A percentile compares a stretch with the other conserved stretches of the same genome.
Conservation (phyloP, 2,329 filamentous ascomycete genomes). For the Amauroascus verrucosus region DNA sequence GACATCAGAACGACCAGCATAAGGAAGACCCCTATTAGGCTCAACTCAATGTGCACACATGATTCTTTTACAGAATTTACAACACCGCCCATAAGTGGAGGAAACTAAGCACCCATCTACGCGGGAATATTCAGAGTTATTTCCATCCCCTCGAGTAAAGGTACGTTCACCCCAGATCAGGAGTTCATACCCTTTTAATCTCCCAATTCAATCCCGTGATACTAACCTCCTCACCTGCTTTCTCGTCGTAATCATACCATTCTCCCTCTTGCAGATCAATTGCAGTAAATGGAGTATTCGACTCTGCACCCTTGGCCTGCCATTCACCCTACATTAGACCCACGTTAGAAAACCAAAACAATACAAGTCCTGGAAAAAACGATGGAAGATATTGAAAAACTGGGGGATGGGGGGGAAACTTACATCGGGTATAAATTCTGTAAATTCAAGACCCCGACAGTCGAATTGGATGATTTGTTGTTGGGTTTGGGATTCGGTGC, state of each 20-base stretch:
- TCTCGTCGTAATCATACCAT: constrained; percentile 98
- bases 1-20: too few species aligned
- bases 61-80: too few species aligned
- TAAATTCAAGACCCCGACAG: constrained; percentile 86
- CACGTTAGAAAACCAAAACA: background rate
- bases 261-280: constrained; percentile 83
- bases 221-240: constrained; percentile 80
- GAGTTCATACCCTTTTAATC: constrained; percentile 56
- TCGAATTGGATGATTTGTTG: constrained; percentile 83
- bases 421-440: constrained; percentile 82
- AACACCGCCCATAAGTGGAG: too few species aligned
- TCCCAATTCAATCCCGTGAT: constrained; percentile 85
- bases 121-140: too few species aligned
- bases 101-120: background rate
- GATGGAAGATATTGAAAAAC: background rate
- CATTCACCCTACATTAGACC: constrained; percentile 62
- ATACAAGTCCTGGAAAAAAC: background rate
- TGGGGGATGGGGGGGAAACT: constrained; percentile 20
- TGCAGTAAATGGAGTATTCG: constrained; percentile 65
- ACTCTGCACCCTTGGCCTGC: constrained; percentile 72
- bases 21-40: too few species aligned
- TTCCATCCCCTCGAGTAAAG: too few species aligned
- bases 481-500: constrained; percentile 48
- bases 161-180: too few species aligned
- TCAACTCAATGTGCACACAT: too few species aligned